Base-by-base conservation (phyloP, 768 basidiomycete species). In the Boletus coccyginus region DNA sequence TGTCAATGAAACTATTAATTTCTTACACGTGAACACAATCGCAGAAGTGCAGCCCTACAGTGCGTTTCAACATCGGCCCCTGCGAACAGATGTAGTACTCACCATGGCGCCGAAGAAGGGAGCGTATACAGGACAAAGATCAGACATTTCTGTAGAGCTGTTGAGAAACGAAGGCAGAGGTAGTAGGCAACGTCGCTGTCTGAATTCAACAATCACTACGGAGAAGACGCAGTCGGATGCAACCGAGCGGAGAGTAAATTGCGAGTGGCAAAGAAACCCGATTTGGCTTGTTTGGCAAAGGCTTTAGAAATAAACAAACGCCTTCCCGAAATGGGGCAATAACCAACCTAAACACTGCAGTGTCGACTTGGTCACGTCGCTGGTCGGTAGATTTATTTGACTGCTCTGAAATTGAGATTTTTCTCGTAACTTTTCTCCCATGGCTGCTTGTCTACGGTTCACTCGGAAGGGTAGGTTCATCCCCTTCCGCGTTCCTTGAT, bases 31-130 rank as follows among this genome's bases (percentile, higher is more conserved):
- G 77, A 99, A 97, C 71, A 96, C 91, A 71, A 98, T 98, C 60
- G 96, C 94, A 69, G 88, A 86, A 54, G 95, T 93, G 81, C 93
- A 96, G 63, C 96, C 96, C 94, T 95, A 69, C 36, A 59, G 50
- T 45, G 13, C 19, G 17, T 8, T 50, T 69, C 44, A 66, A 57
- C 48, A 27, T 47, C 52, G 19, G 57, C 19, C 31, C 19, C 19
- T 19, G 50, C 21, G 40, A 29, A 31, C 0, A 35, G 46, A 46
- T 31, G 35, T 10, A 6, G 19, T 13, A 74, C 88, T 70, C 62
- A 92, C 94, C 92, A 97, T 94, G 55, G 90, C 92, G 66, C 93
- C 93, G 67, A 99, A 99, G 81, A 98, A 98, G 63, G 96, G 96
- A 55, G 96, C 91, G 75, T 98, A 98, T 51, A 96, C 94, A 19